Base-by-base conservation (phyloP, 2,329 filamentous ascomycete species). In the Lasiodiplodia hormozganensis region DNA sequence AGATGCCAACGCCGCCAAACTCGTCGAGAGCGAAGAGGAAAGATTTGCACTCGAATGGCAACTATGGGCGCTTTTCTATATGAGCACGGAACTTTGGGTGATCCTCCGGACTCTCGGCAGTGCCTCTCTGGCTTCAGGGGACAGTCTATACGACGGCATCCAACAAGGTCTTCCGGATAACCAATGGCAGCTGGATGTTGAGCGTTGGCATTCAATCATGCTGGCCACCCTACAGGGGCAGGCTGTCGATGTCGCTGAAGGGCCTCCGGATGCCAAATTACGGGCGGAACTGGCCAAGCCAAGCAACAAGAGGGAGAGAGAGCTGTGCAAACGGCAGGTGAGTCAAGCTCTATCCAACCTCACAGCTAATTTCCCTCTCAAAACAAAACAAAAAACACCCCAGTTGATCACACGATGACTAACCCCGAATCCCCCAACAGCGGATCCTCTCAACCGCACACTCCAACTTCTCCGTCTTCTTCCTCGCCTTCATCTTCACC, bases 401-500 rank as follows among this genome's bases (percentile, higher is more conserved):
- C 4, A 12, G 7, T 18, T 43, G 40, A 43, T 18, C 4, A 14
- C 40, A 12, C 18, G 5, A 1, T 43, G 40, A 47, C 43, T n/a
- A 16, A 47, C 14, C 4, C 43, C 43, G 14, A 47, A 47, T 0
- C 49, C 21, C 18, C 49, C 12, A 28, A 58, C 40, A 64, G 43
- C 73, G 73, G 57, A 70, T 73, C 14, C 67, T 67, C 43, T 72
- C 68, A 21, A 56, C 38, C 11, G 64, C 62, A 18, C 71, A 73
- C 67, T 69, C 70, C 40, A 70, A 62, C 23, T 69, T 76, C 23
- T 72, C 68, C 36, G 69, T 75, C 31, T 69, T 76, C 7, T 73
- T 72, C n/a, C 71, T 76, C 71, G 64, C 56, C 11, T 68, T 76
- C 6, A 74, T 72, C 5, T 68, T 76, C n/a, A 58, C 52, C 16